Conservation (phyloP, 257 asterid genomes). For the Leptodermis oblonga region DNA sequence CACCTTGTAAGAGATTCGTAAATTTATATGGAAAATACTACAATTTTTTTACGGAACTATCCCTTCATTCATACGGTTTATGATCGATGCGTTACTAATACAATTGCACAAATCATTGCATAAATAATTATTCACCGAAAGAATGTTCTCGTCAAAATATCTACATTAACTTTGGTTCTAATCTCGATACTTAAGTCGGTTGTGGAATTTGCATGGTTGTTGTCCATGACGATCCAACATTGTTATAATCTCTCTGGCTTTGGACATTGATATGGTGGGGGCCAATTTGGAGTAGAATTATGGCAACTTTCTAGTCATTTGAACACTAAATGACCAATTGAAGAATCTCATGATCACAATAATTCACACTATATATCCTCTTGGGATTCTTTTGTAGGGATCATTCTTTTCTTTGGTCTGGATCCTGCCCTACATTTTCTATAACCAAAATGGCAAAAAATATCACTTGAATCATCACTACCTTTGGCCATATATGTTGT, state of each 20-base stretch:
- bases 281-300: neutral
- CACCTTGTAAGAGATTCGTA: too few species aligned
- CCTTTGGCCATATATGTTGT: neutral
- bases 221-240: neutral
- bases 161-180: too few species aligned
- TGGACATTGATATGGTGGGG: slow-evolving; percentile 8
- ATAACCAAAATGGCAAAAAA: slow-evolving; percentile 1
- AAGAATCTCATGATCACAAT: neutral
- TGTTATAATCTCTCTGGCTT: neutral
- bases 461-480: neutral
- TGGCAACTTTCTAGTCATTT: neutral
- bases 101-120: too few species aligned
- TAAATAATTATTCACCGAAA: too few species aligned
- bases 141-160: too few species aligned
- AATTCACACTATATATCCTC: neutral
- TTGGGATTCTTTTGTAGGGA: neutral
- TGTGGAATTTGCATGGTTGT: neutral
- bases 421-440: neutral
- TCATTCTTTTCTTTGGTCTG: neutral
- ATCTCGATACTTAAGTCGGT: too few species aligned
- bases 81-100: too few species aligned
- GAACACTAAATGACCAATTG: neutral
- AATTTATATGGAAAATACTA: too few species aligned
- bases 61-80: too few species aligned
- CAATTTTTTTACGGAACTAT: too few species aligned